Percentiles rank a stretch among this genome's conserved stretches.
phyloP scores from a whole-genome alignment of 148 eudicot genomes.

The Nyssa sinensis region DNA sequence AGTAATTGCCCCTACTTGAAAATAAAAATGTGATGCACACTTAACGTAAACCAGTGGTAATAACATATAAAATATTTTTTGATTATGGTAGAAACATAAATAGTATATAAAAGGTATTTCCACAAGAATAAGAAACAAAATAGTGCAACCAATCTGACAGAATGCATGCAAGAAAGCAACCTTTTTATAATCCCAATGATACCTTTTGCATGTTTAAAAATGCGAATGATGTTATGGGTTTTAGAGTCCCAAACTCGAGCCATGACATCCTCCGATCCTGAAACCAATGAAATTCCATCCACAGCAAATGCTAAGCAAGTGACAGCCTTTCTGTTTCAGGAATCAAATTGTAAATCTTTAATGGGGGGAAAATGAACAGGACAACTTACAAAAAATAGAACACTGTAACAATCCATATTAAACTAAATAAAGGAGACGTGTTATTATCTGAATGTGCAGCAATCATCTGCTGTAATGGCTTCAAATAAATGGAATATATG shows the following conservation, averaged over 20 bases:
- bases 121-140: background rate
- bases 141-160: background rate
- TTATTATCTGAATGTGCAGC: background rate
- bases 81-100: too few relatives aligned
- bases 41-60: too few relatives aligned
- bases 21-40: too few relatives aligned
- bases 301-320: constrained; percentile 65
- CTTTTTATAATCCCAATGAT: constrained; percentile 1
- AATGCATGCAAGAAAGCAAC: background rate
- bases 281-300: constrained; percentile 68
- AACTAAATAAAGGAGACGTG: background rate
- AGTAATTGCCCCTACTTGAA: too few relatives aligned
- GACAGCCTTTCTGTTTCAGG: constrained; percentile 69
- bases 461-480: background rate
- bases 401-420: too few relatives aligned
- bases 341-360: background rate
- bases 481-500: too few relatives aligned
- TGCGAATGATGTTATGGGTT: constrained; percentile 61
- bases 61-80: too few relatives aligned
- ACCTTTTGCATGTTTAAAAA: constrained; percentile 83
- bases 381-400: too few relatives aligned
- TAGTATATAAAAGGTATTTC: background rate
- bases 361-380: background rate
- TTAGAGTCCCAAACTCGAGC: constrained; percentile 86
- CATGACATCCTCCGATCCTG: constrained; percentile 90